Percentiles rank a stretch among this genome's conserved stretches.
Evolutionary conservation across 495 filamentous ascomycete species (phyloP).

Genomic region (Darksidea phi): DNA sequence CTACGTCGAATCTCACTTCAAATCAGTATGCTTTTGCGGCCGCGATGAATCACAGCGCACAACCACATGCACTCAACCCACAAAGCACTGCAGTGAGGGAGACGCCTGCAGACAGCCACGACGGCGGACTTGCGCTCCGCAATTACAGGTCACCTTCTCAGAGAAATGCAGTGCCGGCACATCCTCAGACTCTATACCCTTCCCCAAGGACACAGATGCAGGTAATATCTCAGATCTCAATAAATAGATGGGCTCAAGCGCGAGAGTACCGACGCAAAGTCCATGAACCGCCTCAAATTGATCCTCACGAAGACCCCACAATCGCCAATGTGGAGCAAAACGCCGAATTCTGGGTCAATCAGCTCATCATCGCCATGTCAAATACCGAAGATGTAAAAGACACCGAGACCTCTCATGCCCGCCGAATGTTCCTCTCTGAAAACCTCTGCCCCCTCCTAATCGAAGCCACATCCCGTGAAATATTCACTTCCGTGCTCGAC

Average conservation of each 20-base stretch:
- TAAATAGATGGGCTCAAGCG: constrained; percentile 2
- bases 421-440: constrained; percentile 5
- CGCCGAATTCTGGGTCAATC: constrained; percentile 13
- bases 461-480: constrained; percentile 2
- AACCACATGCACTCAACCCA: no score
- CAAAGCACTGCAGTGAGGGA: no score
- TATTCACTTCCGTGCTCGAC: constrained; percentile 3
- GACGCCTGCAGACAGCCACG: no score
- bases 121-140: no score
- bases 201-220: no score
- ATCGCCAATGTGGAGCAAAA: constrained; percentile 1
- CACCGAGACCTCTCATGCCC: neutral
- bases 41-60: no score
- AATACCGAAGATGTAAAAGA: constrained; percentile 9
- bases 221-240: neutral
- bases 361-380: neutral
- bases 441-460: neutral
- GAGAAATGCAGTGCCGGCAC: no score
- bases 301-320: neutral
- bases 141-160: no score
- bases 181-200: no score
- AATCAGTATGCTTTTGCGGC: no score
- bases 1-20: no score
- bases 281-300: constrained; percentile 1
- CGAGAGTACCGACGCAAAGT: constrained; percentile 10